Evolutionary conservation across 176 grass and related monocot species (phyloP), one percentile per base, ranked within the genome.

Genomic region (Carex pumila): DNA sequence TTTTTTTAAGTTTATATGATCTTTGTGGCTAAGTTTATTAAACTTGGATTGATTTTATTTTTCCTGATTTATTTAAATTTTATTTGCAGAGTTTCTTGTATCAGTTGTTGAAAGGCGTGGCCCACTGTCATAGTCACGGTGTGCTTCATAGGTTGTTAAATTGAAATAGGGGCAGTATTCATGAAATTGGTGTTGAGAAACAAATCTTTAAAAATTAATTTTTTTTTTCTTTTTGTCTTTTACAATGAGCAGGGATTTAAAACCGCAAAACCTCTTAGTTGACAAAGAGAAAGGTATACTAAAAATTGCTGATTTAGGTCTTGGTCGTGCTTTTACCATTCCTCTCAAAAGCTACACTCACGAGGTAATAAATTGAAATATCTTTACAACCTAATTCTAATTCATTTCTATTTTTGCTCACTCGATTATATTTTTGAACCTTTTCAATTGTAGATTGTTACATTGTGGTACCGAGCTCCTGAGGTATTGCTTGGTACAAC

Each of bases 211-310:
- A 13, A 71, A 71, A 12, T 4, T 71, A 45, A 21, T 45, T 1
- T 45, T 15, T 71, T 45, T 71, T 45, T 25, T 25, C 0, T 0
- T 25, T 25, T 70, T n/a, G n/a, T 71, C 6, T 71, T 71, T 71
- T n/a, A 41, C 21, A 45, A n/a, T 47, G 68, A 47, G 12, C 74
- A 98, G 93, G 87, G 96, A 98, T 88, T 85, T 98, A 36, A 98
- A 98, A 66, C 96, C 96, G 17, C 96, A 98, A 82, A 98, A 98
- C 77, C 91, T 98, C 3, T 59, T 98, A 87, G 96, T 98, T n/a
- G 91, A 98, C 83, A 98, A 98, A 86, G 95, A 98, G 34, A 98
- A 95, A 75, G 93, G 93, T 36, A 91, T 98, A 78, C 41, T 98
- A 56, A 98, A 98, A 83, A 98, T 98, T 79, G 96, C 93, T 3